Evolutionary conservation across 2,329 filamentous ascomycete species (phyloP).

Genomic region (Talaromyces sp.): DNA sequence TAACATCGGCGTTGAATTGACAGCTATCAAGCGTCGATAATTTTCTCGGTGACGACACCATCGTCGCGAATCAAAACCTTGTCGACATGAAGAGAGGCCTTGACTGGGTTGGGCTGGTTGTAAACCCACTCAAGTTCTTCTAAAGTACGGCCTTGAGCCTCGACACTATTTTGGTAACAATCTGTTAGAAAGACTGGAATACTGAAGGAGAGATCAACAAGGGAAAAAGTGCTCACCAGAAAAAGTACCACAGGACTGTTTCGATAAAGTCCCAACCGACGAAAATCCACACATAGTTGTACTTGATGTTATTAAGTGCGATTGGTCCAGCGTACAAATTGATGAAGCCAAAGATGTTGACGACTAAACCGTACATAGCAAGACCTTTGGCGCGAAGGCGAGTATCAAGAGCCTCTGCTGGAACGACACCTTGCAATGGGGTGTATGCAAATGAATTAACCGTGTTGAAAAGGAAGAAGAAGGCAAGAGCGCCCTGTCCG

Average conservation of each 20-base stretch:
- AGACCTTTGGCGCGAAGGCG: conserved; percentile 16
- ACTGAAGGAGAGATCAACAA: not conserved
- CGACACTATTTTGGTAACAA: conserved; percentile 25
- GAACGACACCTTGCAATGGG: conserved; percentile 27
- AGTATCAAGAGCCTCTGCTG: conserved; percentile 16
- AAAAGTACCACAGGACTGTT: conserved; percentile 12
- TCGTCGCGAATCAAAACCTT: conserved; percentile 48
- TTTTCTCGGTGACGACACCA: conserved; percentile 47
- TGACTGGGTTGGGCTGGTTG: conserved; percentile 32
- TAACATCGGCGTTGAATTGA: not conserved
- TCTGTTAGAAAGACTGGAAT: not conserved
- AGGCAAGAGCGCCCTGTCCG: conserved; percentile 39
- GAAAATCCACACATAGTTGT: conserved; percentile 27
- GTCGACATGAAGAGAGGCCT: conserved; percentile 48
- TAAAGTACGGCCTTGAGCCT: conserved; percentile 15
- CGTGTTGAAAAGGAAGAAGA: conserved; percentile 43
- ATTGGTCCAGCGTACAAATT: conserved; percentile 23
- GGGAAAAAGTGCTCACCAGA: conserved; percentile 29
- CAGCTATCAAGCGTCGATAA: conserved; percentile 27
- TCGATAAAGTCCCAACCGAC: conserved; percentile 18
- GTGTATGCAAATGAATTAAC: conserved; percentile 42
- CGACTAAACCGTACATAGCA: conserved; percentile 16
- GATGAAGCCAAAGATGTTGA: conserved; percentile 26
- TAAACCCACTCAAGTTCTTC: conserved; percentile 19
- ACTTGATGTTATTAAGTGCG: conserved; percentile 36